A percentile compares a stretch with the other conserved stretches of the same genome.
These are phyloP conservation scores for Neolentinus lepideus DNA, from an alignment of 1,284 basidiomycete species.

Conservation along the genomic window DNA sequence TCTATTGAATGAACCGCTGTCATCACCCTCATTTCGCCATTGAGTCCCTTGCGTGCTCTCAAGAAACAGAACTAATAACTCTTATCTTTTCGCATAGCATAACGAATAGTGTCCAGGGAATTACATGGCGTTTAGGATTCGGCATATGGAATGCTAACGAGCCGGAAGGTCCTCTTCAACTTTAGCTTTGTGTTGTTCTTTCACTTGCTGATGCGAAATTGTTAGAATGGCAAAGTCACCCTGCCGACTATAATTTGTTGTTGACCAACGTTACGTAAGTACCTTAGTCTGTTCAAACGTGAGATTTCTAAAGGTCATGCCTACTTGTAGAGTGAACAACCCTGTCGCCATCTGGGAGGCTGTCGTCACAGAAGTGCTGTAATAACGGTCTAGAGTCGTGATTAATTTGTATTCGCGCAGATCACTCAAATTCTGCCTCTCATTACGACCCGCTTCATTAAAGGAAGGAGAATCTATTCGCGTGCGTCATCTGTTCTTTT, in stretches of 20 bases:
- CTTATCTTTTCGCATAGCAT: constrained; percentile 24
- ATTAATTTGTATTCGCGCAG: neutral
- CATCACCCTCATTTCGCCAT: neutral
- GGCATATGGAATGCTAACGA: constrained; percentile 41
- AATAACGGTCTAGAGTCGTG: neutral
- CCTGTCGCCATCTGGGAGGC: constrained; percentile 41
- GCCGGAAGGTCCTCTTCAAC: constrained; percentile 34
- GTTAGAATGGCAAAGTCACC: constrained; percentile 54
- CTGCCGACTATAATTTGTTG: constrained; percentile 42
- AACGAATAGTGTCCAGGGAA: constrained; percentile 47
- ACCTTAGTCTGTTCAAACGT: neutral
- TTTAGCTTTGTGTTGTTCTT: constrained; percentile 19
- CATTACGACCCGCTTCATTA: neutral
- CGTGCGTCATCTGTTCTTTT: neutral
- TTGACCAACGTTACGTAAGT: constrained; percentile 41
- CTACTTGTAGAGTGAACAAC: constrained; percentile 33
- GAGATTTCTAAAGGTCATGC: neutral
- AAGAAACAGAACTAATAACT: neutral
- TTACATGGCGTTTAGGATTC: constrained; percentile 58
- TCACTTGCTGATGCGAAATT: constrained; percentile 4
- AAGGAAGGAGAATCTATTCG: neutral
- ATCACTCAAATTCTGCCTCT: neutral
- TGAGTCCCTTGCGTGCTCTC: neutral
- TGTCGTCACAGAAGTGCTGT: constrained; percentile 15
- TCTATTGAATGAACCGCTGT: neutral